These are phyloP conservation scores for Neoboletus subvelutipes DNA, from an alignment of 768 basidiomycete species.

Conservation along the genomic window DNA sequence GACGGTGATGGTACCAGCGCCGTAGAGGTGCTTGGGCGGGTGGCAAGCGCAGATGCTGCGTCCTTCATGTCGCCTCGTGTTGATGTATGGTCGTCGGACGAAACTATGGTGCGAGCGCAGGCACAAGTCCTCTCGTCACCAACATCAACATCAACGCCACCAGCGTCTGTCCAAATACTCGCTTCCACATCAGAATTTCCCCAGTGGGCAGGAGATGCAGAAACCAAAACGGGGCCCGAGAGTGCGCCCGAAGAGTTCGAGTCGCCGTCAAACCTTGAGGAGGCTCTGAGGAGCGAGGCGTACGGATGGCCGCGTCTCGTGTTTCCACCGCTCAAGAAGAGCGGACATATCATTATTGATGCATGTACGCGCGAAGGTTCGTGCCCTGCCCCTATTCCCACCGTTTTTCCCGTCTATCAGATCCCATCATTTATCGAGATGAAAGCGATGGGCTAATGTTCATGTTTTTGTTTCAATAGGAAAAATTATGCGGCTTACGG, in stretches of 20 bases:
- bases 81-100: conserved; percentile 18
- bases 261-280: conserved; percentile 43
- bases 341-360: conserved; percentile 90
- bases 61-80: conserved; percentile 27
- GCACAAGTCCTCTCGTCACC: conserved; percentile 7
- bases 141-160: conserved; percentile 15
- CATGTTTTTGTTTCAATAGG: conserved; percentile 44
- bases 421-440: conserved; percentile 1
- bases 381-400: conserved; percentile 8
- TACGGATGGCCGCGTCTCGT: conserved; percentile 90
- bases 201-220: not conserved
- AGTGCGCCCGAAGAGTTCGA: conserved; percentile 5
- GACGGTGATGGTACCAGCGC: conserved; percentile 18
- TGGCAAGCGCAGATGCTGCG: conserved; percentile 16
- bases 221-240: conserved; percentile 2
- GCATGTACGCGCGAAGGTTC: conserved; percentile 80
- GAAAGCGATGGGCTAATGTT: conserved; percentile 3
- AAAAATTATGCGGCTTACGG: conserved; percentile 86
- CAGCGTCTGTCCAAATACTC: conserved; percentile 5
- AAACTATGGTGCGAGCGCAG: conserved; percentile 13
- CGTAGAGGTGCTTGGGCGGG: conserved; percentile 17
- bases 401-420: conserved; percentile 3
- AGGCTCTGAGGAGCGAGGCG: conserved; percentile 66
- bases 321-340: conserved; percentile 88
- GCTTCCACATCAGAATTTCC: conserved; percentile 9